Conservation (phyloP, 1,139 yeast genomes). For the Pichia sp. region DNA sequence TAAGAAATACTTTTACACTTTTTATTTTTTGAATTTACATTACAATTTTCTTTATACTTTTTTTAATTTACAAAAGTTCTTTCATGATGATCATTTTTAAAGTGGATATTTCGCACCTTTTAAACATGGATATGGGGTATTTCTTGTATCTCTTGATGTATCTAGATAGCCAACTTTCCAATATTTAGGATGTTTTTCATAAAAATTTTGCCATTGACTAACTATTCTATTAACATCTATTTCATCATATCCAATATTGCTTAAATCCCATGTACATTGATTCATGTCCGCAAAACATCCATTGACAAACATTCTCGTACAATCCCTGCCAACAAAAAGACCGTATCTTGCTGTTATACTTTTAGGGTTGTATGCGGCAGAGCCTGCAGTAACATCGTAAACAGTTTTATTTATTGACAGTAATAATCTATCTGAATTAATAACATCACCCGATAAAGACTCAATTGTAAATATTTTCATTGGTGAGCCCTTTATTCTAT, state of each 20-base stretch:
- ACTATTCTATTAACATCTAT: slow-evolving; percentile 29
- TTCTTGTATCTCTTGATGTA: slow-evolving; percentile 24
- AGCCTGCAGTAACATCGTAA: slow-evolving; percentile 58
- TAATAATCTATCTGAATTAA: slow-evolving; percentile 27
- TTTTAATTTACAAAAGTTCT: background rate
- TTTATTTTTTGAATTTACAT: background rate
- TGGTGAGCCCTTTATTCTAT: slow-evolving; percentile 19
- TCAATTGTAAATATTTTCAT: slow-evolving; percentile 35
- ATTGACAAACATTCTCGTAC: slow-evolving; percentile 69
- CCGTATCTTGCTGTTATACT: slow-evolving; percentile 46
- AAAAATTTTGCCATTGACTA: slow-evolving; percentile 48
- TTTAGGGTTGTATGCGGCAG: slow-evolving; percentile 44
- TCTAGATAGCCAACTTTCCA: slow-evolving; percentile 60
- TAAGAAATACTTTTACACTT: background rate
- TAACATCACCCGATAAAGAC: slow-evolving; percentile 38
- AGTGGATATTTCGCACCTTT: slow-evolving; percentile 13
- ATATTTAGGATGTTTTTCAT: slow-evolving; percentile 40
- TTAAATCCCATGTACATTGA: slow-evolving; percentile 59
- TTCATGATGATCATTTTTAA: background rate
- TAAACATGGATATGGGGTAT: slow-evolving; percentile 10
- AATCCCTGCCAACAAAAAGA: slow-evolving; percentile 60
- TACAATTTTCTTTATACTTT: background rate
- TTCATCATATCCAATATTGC: slow-evolving; percentile 43
- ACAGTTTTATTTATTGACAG: slow-evolving; percentile 62
- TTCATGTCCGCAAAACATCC: slow-evolving; percentile 60